Base-by-base conservation (phyloP, 1,284 basidiomycete genomes). In the Phylloporus gajari region DNA sequence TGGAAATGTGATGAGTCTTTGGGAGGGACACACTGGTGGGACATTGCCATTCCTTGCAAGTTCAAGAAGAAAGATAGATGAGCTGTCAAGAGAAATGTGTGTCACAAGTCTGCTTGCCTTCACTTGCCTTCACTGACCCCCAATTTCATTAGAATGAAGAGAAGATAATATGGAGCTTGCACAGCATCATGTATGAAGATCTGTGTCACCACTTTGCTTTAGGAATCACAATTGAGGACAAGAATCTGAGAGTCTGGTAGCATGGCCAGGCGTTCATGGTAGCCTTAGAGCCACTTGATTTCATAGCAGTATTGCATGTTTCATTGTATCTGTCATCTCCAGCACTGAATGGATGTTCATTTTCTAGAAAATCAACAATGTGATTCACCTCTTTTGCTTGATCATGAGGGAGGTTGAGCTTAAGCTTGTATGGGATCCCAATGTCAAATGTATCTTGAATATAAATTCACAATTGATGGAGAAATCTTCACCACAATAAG, bases 381-480 rank as follows among this genome's bases (percentile, higher is more conserved):
- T 69, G 13, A 69, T 70, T 25, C 40, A 30, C 12, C 74, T 70
- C 27, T 73, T 72, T 56, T 58, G 38, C 69, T 61, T 7, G 44
- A 44, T 76, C 3, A 74, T 19, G 11, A 42, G 25, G 30, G n/a
- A 15, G 42, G 42, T n/a, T 27, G 21, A 64, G 13, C 63, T 58
- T 27, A n/a, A 48, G 9, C 68, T 75, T 19, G 75, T 75, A 44
- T 76, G 75, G 75, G 76, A 76, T 38, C 69, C 74, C n/a, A 76
- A 60, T 8, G 12, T 77, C 32, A 2, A 65, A n/a, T 69, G 60
- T 38, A 27, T 69, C 12, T 56, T 30, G 60, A 67, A 40, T 75
- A 75, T 56, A 27, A 23, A 30, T 75, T 7, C 75, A 72, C 19
- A 25, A 21, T 21, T 67, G 71, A 38, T 11, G 35, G 35, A 12